Evolutionary conservation across 2,329 filamentous ascomycete species (phyloP).

Genomic region (Byssoonygena ceratinophila): DNA sequence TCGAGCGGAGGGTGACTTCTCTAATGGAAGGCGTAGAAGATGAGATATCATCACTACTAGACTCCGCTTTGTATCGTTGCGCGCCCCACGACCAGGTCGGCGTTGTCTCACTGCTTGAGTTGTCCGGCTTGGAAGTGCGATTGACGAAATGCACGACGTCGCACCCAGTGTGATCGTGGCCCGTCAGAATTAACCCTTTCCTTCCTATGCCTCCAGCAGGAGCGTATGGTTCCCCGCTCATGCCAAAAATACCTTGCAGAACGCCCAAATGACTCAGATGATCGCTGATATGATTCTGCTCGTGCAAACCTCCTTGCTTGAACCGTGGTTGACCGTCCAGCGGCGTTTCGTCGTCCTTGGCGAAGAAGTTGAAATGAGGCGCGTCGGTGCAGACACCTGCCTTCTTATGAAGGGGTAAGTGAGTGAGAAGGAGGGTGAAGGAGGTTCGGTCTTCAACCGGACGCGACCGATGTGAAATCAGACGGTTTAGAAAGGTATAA

Average conservation of each 20-base stretch:
- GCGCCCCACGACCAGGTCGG: slow-evolving; percentile 30
- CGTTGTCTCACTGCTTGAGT: not conserved
- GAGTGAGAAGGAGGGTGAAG: slow-evolving; percentile 78
- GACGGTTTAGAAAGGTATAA: slow-evolving; percentile 58
- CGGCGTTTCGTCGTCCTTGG: slow-evolving; percentile 46
- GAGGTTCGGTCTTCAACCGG: slow-evolving; percentile 53
- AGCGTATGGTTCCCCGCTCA: slow-evolving; percentile 52
- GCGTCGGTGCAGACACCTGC: slow-evolving; percentile 72
- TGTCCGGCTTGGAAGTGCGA: slow-evolving; percentile 35
- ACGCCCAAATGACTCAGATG: slow-evolving; percentile 59
- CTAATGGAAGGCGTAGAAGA: slow-evolving; percentile 45
- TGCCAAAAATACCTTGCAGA: slow-evolving; percentile 74
- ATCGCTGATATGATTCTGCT: slow-evolving; percentile 80
- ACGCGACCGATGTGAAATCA: slow-evolving; percentile 47
- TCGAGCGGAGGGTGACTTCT: slow-evolving; percentile 88
- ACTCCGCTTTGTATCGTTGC: slow-evolving; percentile 21
- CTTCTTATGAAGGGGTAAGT: slow-evolving; percentile 80
- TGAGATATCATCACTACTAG: not conserved
- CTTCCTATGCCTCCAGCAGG: slow-evolving; percentile 55
- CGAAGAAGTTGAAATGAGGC: slow-evolving; percentile 73
- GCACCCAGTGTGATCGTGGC: slow-evolving; percentile 91
- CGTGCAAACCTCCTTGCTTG: slow-evolving; percentile 47
- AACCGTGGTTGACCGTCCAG: slow-evolving; percentile 27
- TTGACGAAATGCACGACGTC: slow-evolving; percentile 77
- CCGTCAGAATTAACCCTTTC: slow-evolving; percentile 71